phyloP scores from a whole-genome alignment of 108 stramenopile genomes.

The Conticribra guillardii region DNA sequence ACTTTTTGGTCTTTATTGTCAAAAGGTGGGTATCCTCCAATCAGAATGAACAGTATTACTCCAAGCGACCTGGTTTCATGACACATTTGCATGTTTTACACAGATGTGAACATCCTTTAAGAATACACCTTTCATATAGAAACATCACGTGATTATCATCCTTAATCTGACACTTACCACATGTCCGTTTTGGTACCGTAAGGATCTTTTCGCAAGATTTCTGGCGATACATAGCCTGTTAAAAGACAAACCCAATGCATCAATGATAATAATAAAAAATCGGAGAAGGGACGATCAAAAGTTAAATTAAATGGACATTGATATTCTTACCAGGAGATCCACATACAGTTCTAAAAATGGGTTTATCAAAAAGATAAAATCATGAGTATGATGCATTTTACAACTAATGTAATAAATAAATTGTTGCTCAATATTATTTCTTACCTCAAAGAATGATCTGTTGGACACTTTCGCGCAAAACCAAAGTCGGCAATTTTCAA shows the following conservation, averaged over 20 bases:
- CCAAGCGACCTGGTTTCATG: constrained; percentile 41
- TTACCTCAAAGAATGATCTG: constrained; percentile 21
- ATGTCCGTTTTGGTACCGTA: constrained; percentile 51
- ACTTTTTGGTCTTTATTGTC: constrained; percentile 64
- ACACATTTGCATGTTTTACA: background rate
- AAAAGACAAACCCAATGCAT: background rate
- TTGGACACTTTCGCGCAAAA: constrained; percentile 53
- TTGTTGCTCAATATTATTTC: background rate
- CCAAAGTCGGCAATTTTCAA: constrained; percentile 88
- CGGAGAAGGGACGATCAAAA: too few species aligned
- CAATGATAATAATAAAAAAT: too few species aligned
- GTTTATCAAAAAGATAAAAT: too few species aligned
- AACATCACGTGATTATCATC: too few species aligned
- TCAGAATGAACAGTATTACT: constrained; percentile 90
- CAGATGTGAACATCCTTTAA: too few species aligned
- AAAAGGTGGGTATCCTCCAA: constrained; percentile 92
- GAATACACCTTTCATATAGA: too few species aligned
- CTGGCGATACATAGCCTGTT: constrained; percentile 31
- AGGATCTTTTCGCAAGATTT: constrained; percentile 10
- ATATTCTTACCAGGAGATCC: constrained; percentile 48
- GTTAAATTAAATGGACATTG: constrained; percentile 12
- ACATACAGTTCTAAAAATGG: constrained; percentile 48
- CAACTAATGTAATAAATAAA: too few species aligned
- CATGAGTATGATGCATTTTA: too few species aligned
- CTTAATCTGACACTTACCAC: constrained; percentile 61